phyloP scores from a whole-genome alignment of 352 stramenopile genomes.

The Pythium sukuiense region DNA sequence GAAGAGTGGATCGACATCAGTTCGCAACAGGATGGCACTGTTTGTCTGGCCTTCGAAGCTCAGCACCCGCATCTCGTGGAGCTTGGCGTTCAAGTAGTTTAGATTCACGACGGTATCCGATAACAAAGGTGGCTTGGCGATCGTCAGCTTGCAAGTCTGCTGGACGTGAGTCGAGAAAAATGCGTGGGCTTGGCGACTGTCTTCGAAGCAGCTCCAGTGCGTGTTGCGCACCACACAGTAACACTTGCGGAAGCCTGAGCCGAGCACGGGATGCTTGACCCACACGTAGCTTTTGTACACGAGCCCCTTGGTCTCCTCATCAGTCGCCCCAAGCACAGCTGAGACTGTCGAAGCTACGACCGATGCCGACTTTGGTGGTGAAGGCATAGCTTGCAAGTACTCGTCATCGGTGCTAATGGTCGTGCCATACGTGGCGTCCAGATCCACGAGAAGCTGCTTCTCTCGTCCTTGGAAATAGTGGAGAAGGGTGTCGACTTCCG shows the following conservation, averaged over 20 bases:
- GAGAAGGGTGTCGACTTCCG: slow-evolving; percentile 74
- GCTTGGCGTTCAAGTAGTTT: slow-evolving; percentile 28
- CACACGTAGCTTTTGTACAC: slow-evolving; percentile 27
- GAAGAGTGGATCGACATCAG: slow-evolving; percentile 22
- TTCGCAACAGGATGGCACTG: slow-evolving; percentile 27
- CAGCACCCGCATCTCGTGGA: slow-evolving; percentile 30
- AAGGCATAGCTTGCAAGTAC: slow-evolving; percentile 26
- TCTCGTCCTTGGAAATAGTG: slow-evolving; percentile 62
- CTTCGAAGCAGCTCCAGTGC: slow-evolving; percentile 27
- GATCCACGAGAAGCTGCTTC: slow-evolving; percentile 48
- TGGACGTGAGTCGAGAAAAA: background rate
- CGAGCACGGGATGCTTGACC: slow-evolving; percentile 28
- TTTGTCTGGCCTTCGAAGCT: slow-evolving; percentile 21
- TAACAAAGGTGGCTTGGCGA: slow-evolving; percentile 8
- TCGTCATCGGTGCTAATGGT: slow-evolving; percentile 34
- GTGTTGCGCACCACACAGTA: slow-evolving; percentile 26
- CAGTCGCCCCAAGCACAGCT: background rate
- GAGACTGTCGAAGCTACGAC: background rate
- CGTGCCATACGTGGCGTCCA: slow-evolving; percentile 67
- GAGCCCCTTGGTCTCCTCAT: background rate
- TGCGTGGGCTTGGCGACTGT: slow-evolving; percentile 25
- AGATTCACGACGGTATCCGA: slow-evolving; percentile 21
- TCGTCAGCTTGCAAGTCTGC: background rate
- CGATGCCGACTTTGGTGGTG: slow-evolving; percentile 1
- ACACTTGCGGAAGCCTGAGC: slow-evolving; percentile 22